Evolutionary conservation across 1,284 basidiomycete species (phyloP).

Genomic region (Pascua guehoae): DNA sequence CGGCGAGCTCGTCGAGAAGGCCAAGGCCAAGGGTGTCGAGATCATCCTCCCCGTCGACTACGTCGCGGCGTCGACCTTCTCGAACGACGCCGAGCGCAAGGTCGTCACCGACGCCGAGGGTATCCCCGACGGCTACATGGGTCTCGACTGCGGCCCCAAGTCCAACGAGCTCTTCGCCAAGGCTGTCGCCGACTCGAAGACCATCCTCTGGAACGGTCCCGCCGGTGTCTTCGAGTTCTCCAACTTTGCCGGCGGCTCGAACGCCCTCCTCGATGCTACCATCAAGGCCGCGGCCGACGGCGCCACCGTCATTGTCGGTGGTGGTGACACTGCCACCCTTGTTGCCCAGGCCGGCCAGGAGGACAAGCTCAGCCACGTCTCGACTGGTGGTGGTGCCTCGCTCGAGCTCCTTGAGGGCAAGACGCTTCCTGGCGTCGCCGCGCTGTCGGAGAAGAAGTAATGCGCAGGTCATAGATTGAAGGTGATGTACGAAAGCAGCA

Average conservation of each 20-base stretch:
- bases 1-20: constrained; percentile 78
- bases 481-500: background rate
- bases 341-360: constrained; percentile 79
- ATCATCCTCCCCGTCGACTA: constrained; percentile 95
- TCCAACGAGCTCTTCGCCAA: constrained; percentile 73
- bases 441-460: constrained; percentile 64
- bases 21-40: constrained; percentile 88
- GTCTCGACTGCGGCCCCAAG: constrained; percentile 82
- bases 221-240: constrained; percentile 98
- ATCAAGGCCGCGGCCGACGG: constrained; percentile 84
- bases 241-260: constrained; percentile 81
- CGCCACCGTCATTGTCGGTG: constrained; percentile 88
- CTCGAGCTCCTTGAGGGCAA: constrained; percentile 96
- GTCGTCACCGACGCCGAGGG: constrained; percentile 75
- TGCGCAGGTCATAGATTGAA: background rate
- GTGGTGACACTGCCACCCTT: constrained; percentile 89
- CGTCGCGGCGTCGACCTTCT: constrained; percentile 91
- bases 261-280: constrained; percentile 77
- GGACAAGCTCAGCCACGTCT: constrained; percentile 89
- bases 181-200: constrained; percentile 85
- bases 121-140: constrained; percentile 92
- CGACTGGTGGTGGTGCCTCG: constrained; percentile 93
- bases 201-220: constrained; percentile 98
- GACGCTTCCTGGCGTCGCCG: constrained; percentile 79
- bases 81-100: constrained; percentile 82